Evolutionary conservation across 805 yeast species (phyloP).

Genomic region (Kluyveromyces starmeri): DNA sequence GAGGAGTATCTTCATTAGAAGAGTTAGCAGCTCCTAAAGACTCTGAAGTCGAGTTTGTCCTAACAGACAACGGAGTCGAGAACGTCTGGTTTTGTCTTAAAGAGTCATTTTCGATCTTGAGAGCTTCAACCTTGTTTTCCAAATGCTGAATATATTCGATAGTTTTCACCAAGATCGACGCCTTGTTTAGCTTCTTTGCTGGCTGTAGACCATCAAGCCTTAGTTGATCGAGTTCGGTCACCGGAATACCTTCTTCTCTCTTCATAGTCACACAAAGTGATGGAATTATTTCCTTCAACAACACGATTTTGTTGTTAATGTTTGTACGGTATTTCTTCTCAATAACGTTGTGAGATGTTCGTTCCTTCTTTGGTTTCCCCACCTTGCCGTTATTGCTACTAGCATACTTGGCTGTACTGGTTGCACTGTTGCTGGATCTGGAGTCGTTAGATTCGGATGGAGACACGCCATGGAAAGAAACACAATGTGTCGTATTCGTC

Average conservation of each 20-base stretch:
- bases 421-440: neutral
- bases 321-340: constrained; percentile 66
- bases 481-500: neutral
- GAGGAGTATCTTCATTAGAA: constrained; percentile 5
- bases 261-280: constrained; percentile 42
- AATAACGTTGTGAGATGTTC: constrained; percentile 59
- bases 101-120: constrained; percentile 40
- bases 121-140: constrained; percentile 48
- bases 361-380: constrained; percentile 35
- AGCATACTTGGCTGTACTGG: neutral
- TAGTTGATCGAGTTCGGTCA: constrained; percentile 49
- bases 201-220: constrained; percentile 67
- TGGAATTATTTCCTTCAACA: constrained; percentile 59
- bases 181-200: constrained; percentile 69
- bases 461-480: neutral
- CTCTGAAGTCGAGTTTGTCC: constrained; percentile 17
- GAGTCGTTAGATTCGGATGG: constrained; percentile 1
- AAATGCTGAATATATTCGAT: constrained; percentile 70
- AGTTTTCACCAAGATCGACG: constrained; percentile 65
- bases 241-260: constrained; percentile 38
- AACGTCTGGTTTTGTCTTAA: constrained; percentile 21
- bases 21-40: constrained; percentile 5
- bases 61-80: constrained; percentile 14
- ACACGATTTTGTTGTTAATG: constrained; percentile 57
- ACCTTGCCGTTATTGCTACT: constrained; percentile 7